phyloP scores from a whole-genome alignment of 2,329 filamentous ascomycete species.

The Cladosporium velox region DNA sequence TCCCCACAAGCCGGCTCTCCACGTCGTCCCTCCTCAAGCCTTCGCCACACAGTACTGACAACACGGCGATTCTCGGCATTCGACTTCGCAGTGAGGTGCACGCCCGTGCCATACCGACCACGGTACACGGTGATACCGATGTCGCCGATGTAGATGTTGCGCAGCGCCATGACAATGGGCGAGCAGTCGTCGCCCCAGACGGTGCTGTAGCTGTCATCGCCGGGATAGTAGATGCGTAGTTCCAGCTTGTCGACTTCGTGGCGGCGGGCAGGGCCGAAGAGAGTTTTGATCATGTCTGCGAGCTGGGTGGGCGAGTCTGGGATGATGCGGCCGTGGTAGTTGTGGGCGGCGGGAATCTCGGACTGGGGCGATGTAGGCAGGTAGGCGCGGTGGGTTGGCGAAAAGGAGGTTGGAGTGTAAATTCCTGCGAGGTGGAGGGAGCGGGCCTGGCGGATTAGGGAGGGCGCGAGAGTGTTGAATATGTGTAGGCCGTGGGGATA shows the following conservation, averaged over 20 bases:
- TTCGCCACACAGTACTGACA: constrained; percentile 37
- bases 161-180: constrained; percentile 41
- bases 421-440: constrained; percentile 45
- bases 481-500: constrained; percentile 46
- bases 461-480: constrained; percentile 42
- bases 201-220: constrained; percentile 39
- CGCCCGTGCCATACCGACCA: constrained; percentile 37
- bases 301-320: constrained; percentile 37
- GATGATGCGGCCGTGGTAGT: constrained; percentile 26
- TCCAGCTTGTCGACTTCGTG: constrained; percentile 38
- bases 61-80: constrained; percentile 27
- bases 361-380: constrained; percentile 23
- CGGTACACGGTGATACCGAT: constrained; percentile 41
- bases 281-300: constrained; percentile 36
- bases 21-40: constrained; percentile 32
- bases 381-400: constrained; percentile 30
- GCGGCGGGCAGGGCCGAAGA: constrained; percentile 33
- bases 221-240: constrained; percentile 44
- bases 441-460: constrained; percentile 43
- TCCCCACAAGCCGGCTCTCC: constrained; percentile 32
- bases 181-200: constrained; percentile 44
- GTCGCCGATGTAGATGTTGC: constrained; percentile 41
- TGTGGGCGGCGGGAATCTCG: background rate
- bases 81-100: constrained; percentile 31
- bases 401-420: constrained; percentile 33